A percentile compares a stretch with the other conserved stretches of the same genome.
phyloP scores from a whole-genome alignment of 2,329 filamentous ascomycete genomes.

The Stemphylium beticola region DNA sequence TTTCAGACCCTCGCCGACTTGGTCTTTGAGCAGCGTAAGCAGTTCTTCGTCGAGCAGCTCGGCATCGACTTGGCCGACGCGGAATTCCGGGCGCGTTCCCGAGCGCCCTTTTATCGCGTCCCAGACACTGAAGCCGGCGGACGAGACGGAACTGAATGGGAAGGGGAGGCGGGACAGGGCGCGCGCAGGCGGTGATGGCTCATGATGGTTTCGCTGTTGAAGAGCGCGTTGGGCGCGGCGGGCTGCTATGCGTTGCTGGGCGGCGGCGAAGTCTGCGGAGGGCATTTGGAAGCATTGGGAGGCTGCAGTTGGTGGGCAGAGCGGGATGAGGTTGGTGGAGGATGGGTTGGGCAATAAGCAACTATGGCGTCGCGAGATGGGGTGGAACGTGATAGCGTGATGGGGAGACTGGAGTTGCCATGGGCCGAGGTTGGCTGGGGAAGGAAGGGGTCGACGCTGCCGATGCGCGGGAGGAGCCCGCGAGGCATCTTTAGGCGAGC shows the following conservation, averaged over 20 bases:
- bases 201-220: constrained; percentile 59
- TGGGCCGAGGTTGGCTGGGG: constrained; percentile 38
- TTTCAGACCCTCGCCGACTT: constrained; percentile 86
- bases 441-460: constrained; percentile 2
- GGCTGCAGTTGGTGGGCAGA: constrained; percentile 4
- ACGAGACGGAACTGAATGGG: constrained; percentile 66
- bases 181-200: constrained; percentile 54
- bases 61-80: constrained; percentile 94
- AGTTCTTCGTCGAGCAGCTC: constrained; percentile 95
- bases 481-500: not conserved
- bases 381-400: constrained; percentile 27
- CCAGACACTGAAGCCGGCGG: constrained; percentile 64
- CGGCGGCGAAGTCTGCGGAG: constrained; percentile 79
- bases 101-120: constrained; percentile 74
- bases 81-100: constrained; percentile 83
- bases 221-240: constrained; percentile 78
- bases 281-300: constrained; percentile 38
- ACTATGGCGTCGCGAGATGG: not conserved
- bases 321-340: constrained; percentile 1
- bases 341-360: constrained; percentile 1
- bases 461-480: not conserved
- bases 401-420: constrained; percentile 16
- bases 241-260: constrained; percentile 83
- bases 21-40: constrained; percentile 79
- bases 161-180: constrained; percentile 51